These are phyloP conservation scores for Erigeron canadensis DNA, from an alignment of 129 eudicot genomes.

Conservation along the genomic window DNA sequence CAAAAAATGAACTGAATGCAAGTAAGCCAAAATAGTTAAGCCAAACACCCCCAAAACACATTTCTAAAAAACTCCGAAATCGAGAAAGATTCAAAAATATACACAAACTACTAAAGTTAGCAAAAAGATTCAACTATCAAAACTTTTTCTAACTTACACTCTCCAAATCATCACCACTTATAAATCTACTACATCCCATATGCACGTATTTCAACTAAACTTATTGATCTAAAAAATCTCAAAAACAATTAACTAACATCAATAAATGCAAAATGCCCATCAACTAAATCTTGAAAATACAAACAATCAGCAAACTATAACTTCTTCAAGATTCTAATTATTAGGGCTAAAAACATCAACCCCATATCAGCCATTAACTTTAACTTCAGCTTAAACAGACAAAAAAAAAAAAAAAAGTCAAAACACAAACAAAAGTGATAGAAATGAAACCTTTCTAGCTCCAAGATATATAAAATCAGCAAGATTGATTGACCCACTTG, in stretches of 20 bases:
- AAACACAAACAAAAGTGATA: slow-evolving; percentile 15
- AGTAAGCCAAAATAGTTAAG: too few species aligned
- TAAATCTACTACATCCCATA: background rate
- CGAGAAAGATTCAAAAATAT: background rate
- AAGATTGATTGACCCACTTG: slow-evolving; percentile 36
- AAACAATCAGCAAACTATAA: slow-evolving; percentile 17
- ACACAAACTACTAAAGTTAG: background rate
- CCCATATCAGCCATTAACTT: slow-evolving; percentile 12
- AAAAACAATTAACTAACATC: slow-evolving; percentile 2
- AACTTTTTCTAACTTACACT: background rate
- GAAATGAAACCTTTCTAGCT: slow-evolving; percentile 30
- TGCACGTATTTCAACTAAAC: background rate
- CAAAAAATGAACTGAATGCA: background rate
- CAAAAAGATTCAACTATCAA: background rate
- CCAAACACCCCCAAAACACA: background rate
- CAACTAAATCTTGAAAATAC: slow-evolving; percentile 10
- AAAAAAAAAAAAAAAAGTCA: slow-evolving; percentile 18
- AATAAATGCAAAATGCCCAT: slow-evolving; percentile 10
- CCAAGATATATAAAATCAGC: slow-evolving; percentile 15
- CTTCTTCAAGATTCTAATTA: background rate
- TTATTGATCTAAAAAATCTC: slow-evolving; percentile 11
- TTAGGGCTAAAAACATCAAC: background rate
- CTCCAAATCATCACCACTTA: background rate
- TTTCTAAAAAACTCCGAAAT: background rate
- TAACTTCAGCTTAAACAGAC: background rate